These are phyloP conservation scores for Leccinum imitatum DNA, from an alignment of 768 basidiomycete species.

Conservation along the genomic window DNA sequence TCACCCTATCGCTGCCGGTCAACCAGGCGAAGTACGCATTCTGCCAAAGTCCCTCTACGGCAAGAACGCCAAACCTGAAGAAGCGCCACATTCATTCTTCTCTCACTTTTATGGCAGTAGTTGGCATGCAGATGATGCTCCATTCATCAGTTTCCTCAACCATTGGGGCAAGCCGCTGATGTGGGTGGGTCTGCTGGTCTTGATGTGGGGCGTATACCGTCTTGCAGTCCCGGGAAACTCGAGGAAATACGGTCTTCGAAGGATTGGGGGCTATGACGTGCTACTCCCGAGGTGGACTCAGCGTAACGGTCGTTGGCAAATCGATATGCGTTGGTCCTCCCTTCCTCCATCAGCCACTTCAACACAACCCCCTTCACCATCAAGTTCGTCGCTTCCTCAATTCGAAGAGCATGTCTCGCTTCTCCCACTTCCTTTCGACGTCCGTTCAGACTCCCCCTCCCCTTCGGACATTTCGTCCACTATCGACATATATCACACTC, in stretches of 20 bases:
- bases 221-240: conserved; percentile 55
- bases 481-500: conserved; percentile 41
- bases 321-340: conserved; percentile 60
- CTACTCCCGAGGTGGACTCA: conserved; percentile 73
- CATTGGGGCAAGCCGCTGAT: conserved; percentile 86
- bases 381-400: conserved; percentile 47
- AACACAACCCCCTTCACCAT: conserved; percentile 45
- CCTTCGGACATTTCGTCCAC: conserved; percentile 47
- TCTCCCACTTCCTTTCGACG: conserved; percentile 63
- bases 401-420: conserved; percentile 51
- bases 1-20: conserved; percentile 51
- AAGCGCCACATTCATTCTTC: conserved; percentile 92
- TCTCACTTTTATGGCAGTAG: conserved; percentile 97
- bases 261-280: conserved; percentile 75
- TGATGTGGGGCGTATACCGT: conserved; percentile 67
- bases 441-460: conserved; percentile 56
- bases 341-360: conserved; percentile 44
- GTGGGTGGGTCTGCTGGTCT: conserved; percentile 75
- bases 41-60: conserved; percentile 97
- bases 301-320: conserved; percentile 69
- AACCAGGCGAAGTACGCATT: conserved; percentile 78
- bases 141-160: conserved; percentile 92
- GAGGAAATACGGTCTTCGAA: conserved; percentile 56
- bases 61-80: conserved; percentile 83
- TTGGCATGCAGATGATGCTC: conserved; percentile 98